A percentile compares a stretch with the other conserved stretches of the same genome.
These are phyloP conservation scores for Gynostemma pentaphyllum DNA, from an alignment of 306 rosid genomes.

Conservation along the genomic window DNA sequence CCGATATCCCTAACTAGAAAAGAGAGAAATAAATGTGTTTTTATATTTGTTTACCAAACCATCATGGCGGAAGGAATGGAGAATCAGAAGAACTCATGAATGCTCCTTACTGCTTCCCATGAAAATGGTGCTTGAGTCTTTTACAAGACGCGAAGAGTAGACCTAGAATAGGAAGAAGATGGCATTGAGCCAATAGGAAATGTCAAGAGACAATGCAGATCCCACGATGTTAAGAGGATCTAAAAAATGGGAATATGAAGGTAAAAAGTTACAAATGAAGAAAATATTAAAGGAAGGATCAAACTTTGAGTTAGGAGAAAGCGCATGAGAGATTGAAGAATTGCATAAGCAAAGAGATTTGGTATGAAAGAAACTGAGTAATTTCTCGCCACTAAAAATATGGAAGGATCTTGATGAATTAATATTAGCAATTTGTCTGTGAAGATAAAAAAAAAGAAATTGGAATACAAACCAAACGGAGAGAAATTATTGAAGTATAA, in stretches of 20 bases:
- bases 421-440: too few species aligned
- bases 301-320: too few species aligned
- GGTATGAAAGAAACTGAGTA: constrained; percentile 41
- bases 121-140: constrained; percentile 25
- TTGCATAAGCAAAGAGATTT: too few species aligned
- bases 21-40: too few species aligned
- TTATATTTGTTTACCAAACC: constrained; percentile 73
- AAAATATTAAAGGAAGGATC: constrained; percentile 35
- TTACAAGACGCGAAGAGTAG: too few species aligned
- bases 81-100: constrained; percentile 26
- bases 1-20: too few species aligned
- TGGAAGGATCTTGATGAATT: constrained; percentile 35
- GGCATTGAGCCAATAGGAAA: too few species aligned
- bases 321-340: too few species aligned
- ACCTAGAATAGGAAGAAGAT: constrained; percentile 24
- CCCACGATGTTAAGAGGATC: constrained; percentile 24
- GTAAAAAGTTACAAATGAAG: too few species aligned
- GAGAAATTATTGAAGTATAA: constrained; percentile 26
- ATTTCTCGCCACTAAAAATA: constrained; percentile 28
- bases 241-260: too few species aligned
- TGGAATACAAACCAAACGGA: constrained; percentile 32
- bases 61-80: constrained; percentile 54
- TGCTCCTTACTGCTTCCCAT: constrained; percentile 13
- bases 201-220: constrained; percentile 15
- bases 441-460: constrained; percentile 32